These are phyloP conservation scores for Thecaphora thlaspeos DNA, from an alignment of 1,284 basidiomycete genomes.

Conservation along the genomic window DNA sequence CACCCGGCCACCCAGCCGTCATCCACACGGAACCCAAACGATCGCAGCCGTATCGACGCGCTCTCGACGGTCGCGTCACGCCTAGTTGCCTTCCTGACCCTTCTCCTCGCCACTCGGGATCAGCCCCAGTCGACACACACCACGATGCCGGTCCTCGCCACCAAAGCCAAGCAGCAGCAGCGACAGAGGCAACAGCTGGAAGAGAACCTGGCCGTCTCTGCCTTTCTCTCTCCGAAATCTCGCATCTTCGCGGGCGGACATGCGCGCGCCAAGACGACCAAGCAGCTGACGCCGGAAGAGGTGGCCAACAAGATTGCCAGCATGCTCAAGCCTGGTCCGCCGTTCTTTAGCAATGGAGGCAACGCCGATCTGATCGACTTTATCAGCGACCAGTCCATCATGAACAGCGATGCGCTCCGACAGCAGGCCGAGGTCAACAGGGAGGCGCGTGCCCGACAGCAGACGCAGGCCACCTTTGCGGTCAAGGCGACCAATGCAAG, in stretches of 20 bases:
- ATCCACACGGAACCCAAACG: too few relatives aligned
- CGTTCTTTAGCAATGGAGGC: conserved; percentile 43
- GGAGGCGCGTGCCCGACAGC: not conserved
- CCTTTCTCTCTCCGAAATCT: conserved; percentile 42
- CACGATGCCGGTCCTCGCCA: too few relatives aligned
- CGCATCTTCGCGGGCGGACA: conserved; percentile 33
- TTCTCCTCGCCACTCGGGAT: too few relatives aligned
- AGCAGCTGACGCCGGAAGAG: conserved; percentile 36
- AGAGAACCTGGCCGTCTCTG: conserved; percentile 34
- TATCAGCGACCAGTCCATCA: conserved; percentile 35
- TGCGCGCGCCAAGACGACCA: conserved; percentile 7
- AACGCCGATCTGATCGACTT: conserved; percentile 44
- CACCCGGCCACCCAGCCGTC: too few relatives aligned
- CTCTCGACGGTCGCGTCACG: too few relatives aligned
- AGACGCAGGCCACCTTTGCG: too few relatives aligned
- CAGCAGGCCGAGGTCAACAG: conserved; percentile 16
- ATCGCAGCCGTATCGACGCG: too few relatives aligned
- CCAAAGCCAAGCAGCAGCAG: too few relatives aligned
- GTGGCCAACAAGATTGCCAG: conserved; percentile 45
- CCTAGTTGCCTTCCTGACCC: too few relatives aligned
- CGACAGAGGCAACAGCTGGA: too few relatives aligned
- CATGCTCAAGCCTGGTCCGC: conserved; percentile 47
- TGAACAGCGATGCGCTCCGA: conserved; percentile 38
- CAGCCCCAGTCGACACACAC: too few relatives aligned
- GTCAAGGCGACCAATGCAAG: too few relatives aligned